Evolutionary conservation across 306 rosid species (phyloP), one percentile per base, ranked within the genome.

Genomic region (Dalbergia oliveri): DNA sequence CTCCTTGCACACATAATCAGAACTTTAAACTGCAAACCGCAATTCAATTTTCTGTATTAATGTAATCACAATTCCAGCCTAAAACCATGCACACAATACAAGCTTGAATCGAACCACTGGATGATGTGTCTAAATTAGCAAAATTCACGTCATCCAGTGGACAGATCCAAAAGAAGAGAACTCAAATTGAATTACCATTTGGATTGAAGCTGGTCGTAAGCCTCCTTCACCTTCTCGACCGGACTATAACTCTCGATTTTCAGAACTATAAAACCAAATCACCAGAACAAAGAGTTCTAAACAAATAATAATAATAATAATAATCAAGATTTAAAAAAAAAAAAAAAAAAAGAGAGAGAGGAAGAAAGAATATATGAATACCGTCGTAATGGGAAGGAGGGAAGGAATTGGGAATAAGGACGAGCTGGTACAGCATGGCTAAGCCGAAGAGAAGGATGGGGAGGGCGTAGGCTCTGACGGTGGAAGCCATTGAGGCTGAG

Each of bases 321-420:
- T 15, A 26, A 26, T 18, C 19, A 47, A 68, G 12, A 0, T 15
- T 8, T 1, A 37, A 79, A 1, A 10, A 13, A 0, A 34, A 59
- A 2, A 19, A 8, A 4, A 9, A 39, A 11, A 6, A 61, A 4
- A 9, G 12, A 37, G 44, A 50, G 31, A 21, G 7, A 23, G 3
- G 51, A 3, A 23, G 9, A 53, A 23, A 21, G 31, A 11, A 59
- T 14, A 26, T 26, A 26, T 2, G 31, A 8, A 79, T 33, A 91
- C 99, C 91, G 63, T 91, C 97, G 77, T 92, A 94, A 57, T 93
- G 94, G 57, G 99, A 89, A 56, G 89, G 76, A 82, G 97, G 98
- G 67, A 88, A 94, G 31, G 97, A 86, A 37, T 85, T 91, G 82
- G 98, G 97, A 76, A 94, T 86, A 13, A 94, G 79, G 53, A 84